phyloP scores from a whole-genome alignment of 306 rosid genomes.

The Fragaria iinumae region DNA sequence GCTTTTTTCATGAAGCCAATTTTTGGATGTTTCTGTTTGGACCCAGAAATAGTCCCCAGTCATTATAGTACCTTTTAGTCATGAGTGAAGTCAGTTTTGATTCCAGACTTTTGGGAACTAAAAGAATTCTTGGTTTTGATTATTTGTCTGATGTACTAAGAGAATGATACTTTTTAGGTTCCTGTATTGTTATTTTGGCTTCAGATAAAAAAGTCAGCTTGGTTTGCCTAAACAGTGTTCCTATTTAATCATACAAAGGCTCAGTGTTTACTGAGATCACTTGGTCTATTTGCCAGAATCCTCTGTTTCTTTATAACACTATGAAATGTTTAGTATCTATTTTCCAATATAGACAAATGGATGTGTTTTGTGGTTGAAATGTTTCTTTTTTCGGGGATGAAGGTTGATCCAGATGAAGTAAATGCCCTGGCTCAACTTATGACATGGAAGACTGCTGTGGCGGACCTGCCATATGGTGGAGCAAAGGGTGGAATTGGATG shows the following conservation, averaged over 20 bases:
- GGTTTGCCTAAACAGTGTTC: slow-evolving; percentile 12
- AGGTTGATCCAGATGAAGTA: slow-evolving; percentile 75
- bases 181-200: not conserved
- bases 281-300: not conserved
- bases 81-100: not conserved
- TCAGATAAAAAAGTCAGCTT: not conserved
- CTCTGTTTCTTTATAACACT: not conserved
- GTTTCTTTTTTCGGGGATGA: slow-evolving; percentile 7
- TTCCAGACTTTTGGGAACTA: not conserved
- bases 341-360: not conserved
- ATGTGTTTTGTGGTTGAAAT: slow-evolving; percentile 6
- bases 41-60: not conserved
- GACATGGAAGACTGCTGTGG: slow-evolving; percentile 79
- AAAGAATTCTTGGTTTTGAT: not conserved
- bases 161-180: not conserved
- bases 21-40: not conserved
- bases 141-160: not conserved
- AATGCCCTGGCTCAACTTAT: slow-evolving; percentile 66
- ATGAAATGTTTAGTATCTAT: not conserved
- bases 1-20: not conserved
- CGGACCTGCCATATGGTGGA: slow-evolving; percentile 64
- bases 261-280: not conserved
- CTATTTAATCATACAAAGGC: slow-evolving; percentile 5
- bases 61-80: not conserved
- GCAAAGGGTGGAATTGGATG: slow-evolving; percentile 77